These are phyloP conservation scores for Dryas drummondii DNA, from an alignment of 306 rosid species.

Conservation along the genomic window DNA sequence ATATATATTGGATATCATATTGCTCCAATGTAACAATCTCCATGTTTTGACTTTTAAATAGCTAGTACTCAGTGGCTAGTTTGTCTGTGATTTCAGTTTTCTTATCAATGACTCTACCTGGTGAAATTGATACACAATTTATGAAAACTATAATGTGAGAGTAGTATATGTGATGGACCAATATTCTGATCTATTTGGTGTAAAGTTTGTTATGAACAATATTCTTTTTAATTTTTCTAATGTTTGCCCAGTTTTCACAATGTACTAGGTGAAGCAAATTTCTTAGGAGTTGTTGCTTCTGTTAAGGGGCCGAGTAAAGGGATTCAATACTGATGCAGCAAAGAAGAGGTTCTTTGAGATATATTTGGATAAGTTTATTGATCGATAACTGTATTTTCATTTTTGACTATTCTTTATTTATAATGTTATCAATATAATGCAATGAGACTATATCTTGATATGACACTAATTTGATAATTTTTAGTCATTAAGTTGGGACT, in stretches of 20 bases:
- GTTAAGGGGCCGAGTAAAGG: conserved; percentile 79
- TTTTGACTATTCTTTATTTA: not conserved
- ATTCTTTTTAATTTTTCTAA: conserved; percentile 2
- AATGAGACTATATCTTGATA: not conserved
- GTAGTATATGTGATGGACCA: not conserved
- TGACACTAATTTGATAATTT: not conserved
- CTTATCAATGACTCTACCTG: too few species aligned
- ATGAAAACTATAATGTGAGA: not conserved
- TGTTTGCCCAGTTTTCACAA: conserved; percentile 30
- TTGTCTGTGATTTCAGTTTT: too few species aligned
- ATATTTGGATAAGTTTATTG: conserved; percentile 75
- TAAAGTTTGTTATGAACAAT: not conserved
- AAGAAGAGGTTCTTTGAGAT: conserved; percentile 90
- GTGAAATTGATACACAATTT: too few species aligned
- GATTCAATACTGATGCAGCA: conserved; percentile 68
- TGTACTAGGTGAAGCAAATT: conserved; percentile 82
- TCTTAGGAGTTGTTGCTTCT: conserved; percentile 94
- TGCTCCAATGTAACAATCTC: too few species aligned
- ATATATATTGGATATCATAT: too few species aligned
- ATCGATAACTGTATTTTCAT: not conserved
- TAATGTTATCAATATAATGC: not conserved
- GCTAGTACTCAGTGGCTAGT: too few species aligned
- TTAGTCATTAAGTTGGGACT: not conserved
- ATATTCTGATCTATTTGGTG: not conserved
- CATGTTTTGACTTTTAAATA: too few species aligned